phyloP scores from a whole-genome alignment of 805 yeast genomes.

The Ogataea glucozyma region DNA sequence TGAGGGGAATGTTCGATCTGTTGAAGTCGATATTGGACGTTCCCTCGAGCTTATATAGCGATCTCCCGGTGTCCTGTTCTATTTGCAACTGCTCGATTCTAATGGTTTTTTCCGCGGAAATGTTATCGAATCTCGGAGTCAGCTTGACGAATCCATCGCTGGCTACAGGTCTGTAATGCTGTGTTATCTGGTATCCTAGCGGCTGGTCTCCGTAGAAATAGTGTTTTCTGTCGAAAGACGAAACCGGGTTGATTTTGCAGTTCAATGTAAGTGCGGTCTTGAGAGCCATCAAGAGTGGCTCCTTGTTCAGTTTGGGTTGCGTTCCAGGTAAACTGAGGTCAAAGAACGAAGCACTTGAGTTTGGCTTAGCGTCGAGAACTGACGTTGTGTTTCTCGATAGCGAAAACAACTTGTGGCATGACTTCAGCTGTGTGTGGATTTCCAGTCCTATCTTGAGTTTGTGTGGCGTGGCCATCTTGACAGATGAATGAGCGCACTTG shows the following conservation, averaged over 20 bases:
- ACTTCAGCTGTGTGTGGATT: constrained; percentile 85
- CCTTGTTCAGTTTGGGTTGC: constrained; percentile 77
- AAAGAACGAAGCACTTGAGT: constrained; percentile 69
- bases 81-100: constrained; percentile 79
- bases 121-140: constrained; percentile 51
- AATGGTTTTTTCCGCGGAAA: constrained; percentile 46
- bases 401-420: constrained; percentile 77
- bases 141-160: constrained; percentile 59
- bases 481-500: no score
- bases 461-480: constrained; percentile 18
- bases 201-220: constrained; percentile 98
- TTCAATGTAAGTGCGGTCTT: constrained; percentile 72
- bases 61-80: constrained; percentile 94
- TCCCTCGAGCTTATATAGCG: constrained; percentile 52
- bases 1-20: constrained; percentile 80
- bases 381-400: constrained; percentile 50
- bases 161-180: constrained; percentile 80
- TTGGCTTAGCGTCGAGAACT: constrained; percentile 50
- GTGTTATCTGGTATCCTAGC: constrained; percentile 93
- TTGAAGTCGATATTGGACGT: constrained; percentile 68
- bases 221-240: constrained; percentile 90
- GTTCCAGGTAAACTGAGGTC: constrained; percentile 93
- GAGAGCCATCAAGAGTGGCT: constrained; percentile 69
- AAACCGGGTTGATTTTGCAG: constrained; percentile 52
- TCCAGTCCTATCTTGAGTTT: constrained; percentile 82